phyloP scores from a whole-genome alignment of 2,329 filamentous ascomycete genomes.

The Lecanosticta acicola region DNA sequence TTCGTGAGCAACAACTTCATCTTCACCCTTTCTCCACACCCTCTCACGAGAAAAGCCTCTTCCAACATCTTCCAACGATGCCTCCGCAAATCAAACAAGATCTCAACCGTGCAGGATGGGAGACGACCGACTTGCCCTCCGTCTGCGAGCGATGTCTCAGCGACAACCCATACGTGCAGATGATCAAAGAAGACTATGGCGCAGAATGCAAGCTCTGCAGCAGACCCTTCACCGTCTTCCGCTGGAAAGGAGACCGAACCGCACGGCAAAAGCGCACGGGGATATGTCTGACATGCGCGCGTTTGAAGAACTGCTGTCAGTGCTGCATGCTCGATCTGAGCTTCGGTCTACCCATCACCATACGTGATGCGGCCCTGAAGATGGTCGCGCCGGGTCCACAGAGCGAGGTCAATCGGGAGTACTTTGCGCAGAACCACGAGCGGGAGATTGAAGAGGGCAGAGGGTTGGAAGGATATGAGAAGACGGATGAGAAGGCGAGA shows the following conservation, averaged over 20 bases:
- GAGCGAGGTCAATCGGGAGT: constrained; percentile 91
- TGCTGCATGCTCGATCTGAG: constrained; percentile 97
- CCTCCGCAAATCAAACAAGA: constrained; percentile 94
- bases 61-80: constrained; percentile 45
- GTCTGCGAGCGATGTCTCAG: constrained; percentile 90
- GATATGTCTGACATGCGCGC: constrained; percentile 93
- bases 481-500: constrained; percentile 93
- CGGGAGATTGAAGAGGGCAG: constrained; percentile 88
- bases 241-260: constrained; percentile 89
- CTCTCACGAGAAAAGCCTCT: too few species aligned
- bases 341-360: constrained; percentile 89
- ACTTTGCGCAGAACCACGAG: constrained; percentile 96
- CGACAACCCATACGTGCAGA: constrained; percentile 96
- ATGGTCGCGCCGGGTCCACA: constrained; percentile 93
- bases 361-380: constrained; percentile 92
- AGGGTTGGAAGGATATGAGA: constrained; percentile 84
- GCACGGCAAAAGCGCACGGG: constrained; percentile 88
- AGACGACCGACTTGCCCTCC: constrained; percentile 83
- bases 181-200: constrained; percentile 96
- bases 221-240: constrained; percentile 89
- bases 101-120: constrained; percentile 91
- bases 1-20: too few species aligned
- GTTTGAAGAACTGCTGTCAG: constrained; percentile 98
- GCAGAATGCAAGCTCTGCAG: constrained; percentile 70
- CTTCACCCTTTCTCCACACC: not conserved